Conservation (phyloP, 768 basidiomycete genomes). For the Mycena rebaudengoi region DNA sequence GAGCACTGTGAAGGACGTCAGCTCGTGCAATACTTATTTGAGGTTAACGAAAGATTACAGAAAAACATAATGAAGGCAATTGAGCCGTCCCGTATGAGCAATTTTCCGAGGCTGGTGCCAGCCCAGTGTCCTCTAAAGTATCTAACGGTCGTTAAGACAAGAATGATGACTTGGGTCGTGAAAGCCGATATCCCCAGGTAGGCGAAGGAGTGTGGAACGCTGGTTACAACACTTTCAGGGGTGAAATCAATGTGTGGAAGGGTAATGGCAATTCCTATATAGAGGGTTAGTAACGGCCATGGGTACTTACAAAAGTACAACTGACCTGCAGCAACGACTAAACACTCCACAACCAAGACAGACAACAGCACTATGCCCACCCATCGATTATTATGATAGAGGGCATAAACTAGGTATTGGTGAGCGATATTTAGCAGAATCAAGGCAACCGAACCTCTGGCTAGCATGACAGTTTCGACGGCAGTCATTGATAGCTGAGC, state of each 20-base stretch:
- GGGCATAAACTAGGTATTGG: slow-evolving; percentile 14
- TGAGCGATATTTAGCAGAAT: neutral
- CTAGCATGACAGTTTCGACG: slow-evolving; percentile 27
- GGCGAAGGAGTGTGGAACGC: slow-evolving; percentile 15
- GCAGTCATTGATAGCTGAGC: slow-evolving; percentile 21
- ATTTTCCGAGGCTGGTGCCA: slow-evolving; percentile 9
- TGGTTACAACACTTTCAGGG: neutral
- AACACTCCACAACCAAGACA: slow-evolving; percentile 12
- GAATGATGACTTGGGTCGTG: slow-evolving; percentile 18
- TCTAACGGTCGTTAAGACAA: slow-evolving; percentile 9
- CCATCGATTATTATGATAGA: slow-evolving; percentile 18
- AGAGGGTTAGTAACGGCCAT: neutral
- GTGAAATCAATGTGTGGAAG: slow-evolving; percentile 15
- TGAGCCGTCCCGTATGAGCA: slow-evolving; percentile 20
- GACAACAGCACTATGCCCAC: slow-evolving; percentile 1
- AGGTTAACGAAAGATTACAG: neutral
- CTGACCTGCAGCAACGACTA: slow-evolving; percentile 9
- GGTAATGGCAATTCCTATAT: slow-evolving; percentile 14
- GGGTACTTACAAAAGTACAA: neutral
- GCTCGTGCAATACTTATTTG: neutral
- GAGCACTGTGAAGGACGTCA: neutral
- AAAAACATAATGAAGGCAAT: slow-evolving; percentile 18
- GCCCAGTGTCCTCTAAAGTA: slow-evolving; percentile 18
- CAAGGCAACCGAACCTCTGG: slow-evolving; percentile 5
- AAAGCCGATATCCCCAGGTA: slow-evolving; percentile 18